Evolutionary conservation across 352 stramenopile genomes (phyloP).

Genomic region (Proteromonas lacertae): DNA sequence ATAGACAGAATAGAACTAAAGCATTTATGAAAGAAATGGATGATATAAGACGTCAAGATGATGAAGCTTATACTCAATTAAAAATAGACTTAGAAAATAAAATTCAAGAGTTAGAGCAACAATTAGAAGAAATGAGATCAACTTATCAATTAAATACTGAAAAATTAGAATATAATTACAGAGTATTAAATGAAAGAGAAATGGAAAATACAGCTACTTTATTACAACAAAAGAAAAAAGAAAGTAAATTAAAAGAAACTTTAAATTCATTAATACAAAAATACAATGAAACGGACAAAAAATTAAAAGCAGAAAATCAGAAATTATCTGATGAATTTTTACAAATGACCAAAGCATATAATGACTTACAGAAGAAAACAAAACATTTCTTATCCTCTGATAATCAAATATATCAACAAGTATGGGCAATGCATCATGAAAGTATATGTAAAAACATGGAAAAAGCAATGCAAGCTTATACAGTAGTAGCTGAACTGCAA

Average conservation of each 20-base stretch:
- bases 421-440: constrained; percentile 59
- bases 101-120: constrained; percentile 70
- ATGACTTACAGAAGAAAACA: constrained; percentile 66
- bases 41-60: constrained; percentile 39
- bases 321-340: constrained; percentile 64
- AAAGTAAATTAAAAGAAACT: constrained; percentile 53
- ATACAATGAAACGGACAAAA: constrained; percentile 51
- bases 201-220: constrained; percentile 67
- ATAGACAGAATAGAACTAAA: constrained; percentile 34
- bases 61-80: constrained; percentile 66
- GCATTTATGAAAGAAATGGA: constrained; percentile 56
- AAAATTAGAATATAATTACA: constrained; percentile 81
- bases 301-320: constrained; percentile 43
- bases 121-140: constrained; percentile 66
- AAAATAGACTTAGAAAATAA: constrained; percentile 83
- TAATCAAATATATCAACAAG: constrained; percentile 34
- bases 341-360: constrained; percentile 66
- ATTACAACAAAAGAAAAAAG: constrained; percentile 56
- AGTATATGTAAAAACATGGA: constrained; percentile 33
- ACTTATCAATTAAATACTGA: constrained; percentile 78
- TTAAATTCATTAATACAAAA: constrained; percentile 41
- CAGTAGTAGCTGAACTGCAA: constrained; percentile 48
- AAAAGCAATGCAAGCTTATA: constrained; percentile 40
- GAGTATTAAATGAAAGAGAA: constrained; percentile 58
- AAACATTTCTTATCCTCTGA: constrained; percentile 57